Percentiles rank a stretch among this genome's conserved stretches.
Conservation (phyloP, 495 filamentous ascomycete species). For the Penicillium verhagenii region DNA sequence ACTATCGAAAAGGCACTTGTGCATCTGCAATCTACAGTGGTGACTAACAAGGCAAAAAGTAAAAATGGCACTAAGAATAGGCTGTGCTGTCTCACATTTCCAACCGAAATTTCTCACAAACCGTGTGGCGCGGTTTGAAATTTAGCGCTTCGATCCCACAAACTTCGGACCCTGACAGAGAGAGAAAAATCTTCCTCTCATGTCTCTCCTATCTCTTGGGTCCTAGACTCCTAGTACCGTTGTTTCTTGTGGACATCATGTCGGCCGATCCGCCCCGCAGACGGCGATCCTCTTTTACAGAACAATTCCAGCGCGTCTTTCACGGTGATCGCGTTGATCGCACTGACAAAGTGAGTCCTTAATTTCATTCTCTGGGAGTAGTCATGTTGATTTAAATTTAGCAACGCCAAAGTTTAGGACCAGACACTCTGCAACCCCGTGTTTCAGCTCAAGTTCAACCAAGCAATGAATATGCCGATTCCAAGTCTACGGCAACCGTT, state of each 20-base stretch:
- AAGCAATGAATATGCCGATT: background rate
- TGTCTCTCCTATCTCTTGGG: background rate
- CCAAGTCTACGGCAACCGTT: conserved; percentile 10
- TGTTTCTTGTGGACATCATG: conserved; percentile 13
- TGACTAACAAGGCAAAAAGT: background rate
- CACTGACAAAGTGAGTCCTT: conserved; percentile 26
- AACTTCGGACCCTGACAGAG: background rate
- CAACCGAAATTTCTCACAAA: background rate
- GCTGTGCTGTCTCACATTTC: conserved; percentile 18
- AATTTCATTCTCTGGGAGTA: background rate
- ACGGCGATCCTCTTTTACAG: conserved; percentile 36
- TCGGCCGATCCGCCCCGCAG: conserved; percentile 18
- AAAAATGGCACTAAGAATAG: conserved; percentile 19
- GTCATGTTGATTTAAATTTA: conserved; percentile 15
- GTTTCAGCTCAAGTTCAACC: background rate
- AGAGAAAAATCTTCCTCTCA: background rate
- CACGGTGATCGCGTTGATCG: conserved; percentile 28
- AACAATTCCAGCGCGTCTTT: conserved; percentile 37
- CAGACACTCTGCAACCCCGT: background rate
- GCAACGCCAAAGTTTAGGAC: conserved; percentile 18
- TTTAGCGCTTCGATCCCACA: conserved; percentile 6
- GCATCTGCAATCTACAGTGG: background rate
- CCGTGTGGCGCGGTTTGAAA: conserved; percentile 17
- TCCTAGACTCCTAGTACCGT: no score
- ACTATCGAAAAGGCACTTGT: background rate